Percentiles rank a stretch among this genome's conserved stretches.
phyloP scores from a whole-genome alignment of 2,329 filamentous ascomycete species.

The Cordyceps javanica region DNA sequence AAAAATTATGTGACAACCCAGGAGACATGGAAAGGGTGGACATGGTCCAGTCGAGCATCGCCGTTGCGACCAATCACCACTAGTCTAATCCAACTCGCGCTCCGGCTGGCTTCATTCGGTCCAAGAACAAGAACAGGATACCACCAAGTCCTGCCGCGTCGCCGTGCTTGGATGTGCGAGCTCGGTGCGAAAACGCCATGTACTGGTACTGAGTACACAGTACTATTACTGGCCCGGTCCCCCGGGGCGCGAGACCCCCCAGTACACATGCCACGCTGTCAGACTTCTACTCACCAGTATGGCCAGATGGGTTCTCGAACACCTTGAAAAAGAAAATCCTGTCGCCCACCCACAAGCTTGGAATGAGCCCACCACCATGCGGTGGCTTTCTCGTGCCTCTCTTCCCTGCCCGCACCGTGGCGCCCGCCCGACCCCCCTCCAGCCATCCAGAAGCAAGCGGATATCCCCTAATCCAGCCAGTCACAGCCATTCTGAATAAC shows the following conservation, averaged over 20 bases:
- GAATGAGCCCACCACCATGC: constrained; percentile 6
- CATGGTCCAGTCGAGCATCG: not conserved
- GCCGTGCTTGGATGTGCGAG: not conserved
- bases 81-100: not conserved
- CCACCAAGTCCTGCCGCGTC: not conserved
- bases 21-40: not conserved
- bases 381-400: not conserved
- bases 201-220: not conserved
- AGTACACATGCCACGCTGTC: constrained; percentile 8
- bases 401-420: not conserved
- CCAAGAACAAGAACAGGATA: not conserved
- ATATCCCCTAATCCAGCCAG: not conserved
- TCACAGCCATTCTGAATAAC: no score
- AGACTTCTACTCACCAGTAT: not conserved
- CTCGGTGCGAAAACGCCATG: not conserved
- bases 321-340: not conserved
- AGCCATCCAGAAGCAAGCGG: not conserved
- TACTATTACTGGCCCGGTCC: not conserved
- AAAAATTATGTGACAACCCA: not conserved
- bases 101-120: not conserved
- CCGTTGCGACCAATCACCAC: not conserved
- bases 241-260: not conserved
- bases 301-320: constrained; percentile 9
- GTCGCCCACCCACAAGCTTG: not conserved
- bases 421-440: not conserved